phyloP scores from a whole-genome alignment of 1,284 basidiomycete genomes.

The Gomphus sp. region DNA sequence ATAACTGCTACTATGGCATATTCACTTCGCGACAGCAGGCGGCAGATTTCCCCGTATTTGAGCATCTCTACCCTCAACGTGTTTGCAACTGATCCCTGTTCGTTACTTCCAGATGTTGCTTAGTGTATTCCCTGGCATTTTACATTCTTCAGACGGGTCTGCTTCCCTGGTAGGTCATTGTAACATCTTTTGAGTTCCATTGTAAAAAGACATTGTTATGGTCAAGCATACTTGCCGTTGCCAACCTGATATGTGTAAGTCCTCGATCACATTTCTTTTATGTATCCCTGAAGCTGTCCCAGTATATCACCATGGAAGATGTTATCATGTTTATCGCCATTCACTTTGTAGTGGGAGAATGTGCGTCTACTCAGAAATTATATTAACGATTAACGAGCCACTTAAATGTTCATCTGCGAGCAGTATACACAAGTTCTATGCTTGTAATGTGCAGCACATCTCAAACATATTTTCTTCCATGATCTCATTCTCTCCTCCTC shows the following conservation, averaged over 20 bases:
- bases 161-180: background rate
- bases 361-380: background rate
- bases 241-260: conserved; percentile 1
- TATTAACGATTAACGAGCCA: background rate
- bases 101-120: background rate
- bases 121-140: background rate
- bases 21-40: background rate
- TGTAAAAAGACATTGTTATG: background rate
- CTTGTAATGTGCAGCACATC: conserved; percentile 2
- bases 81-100: background rate
- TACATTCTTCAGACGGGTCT: background rate
- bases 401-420: background rate
- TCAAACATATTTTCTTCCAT: background rate
- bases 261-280: background rate
- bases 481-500: background rate
- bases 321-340: background rate
- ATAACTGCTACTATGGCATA: background rate
- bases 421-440: conserved; percentile 5
- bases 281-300: background rate
- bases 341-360: conserved; percentile 1
- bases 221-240: background rate
- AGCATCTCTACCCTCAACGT: background rate
- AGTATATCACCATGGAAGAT: conserved; percentile 1
- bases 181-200: background rate
- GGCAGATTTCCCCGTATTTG: background rate